Conservation (phyloP, 352 stramenopile genomes). For the Pythium graminicola region DNA sequence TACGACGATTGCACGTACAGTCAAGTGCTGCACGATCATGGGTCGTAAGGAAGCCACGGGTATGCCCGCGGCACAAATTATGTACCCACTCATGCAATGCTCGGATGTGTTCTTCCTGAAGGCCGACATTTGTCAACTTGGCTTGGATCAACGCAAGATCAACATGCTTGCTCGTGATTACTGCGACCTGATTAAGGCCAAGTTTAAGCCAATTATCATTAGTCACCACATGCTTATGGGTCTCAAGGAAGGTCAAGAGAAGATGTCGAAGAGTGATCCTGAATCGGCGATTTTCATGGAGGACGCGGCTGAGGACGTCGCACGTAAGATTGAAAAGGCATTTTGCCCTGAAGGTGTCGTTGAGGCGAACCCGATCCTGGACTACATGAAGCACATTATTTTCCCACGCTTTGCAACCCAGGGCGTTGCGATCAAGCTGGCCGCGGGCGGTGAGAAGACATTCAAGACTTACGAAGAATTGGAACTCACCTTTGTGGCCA, state of each 20-base stretch:
- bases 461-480: constrained; percentile 90
- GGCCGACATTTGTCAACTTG: constrained; percentile 98
- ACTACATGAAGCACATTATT: constrained; percentile 98
- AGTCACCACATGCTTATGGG: constrained; percentile 99
- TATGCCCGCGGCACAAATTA: constrained; percentile 93
- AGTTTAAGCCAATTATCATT: constrained; percentile 94
- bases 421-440: constrained; percentile 48
- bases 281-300: constrained; percentile 99
- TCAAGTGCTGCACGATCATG: constrained; percentile 99
- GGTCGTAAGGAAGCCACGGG: constrained; percentile 87
- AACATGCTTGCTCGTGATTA: constrained; percentile 99
- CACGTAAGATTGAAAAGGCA: constrained; percentile 98
- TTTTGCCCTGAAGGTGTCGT: constrained; percentile 92
- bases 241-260: constrained; percentile 97
- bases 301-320: constrained; percentile 90
- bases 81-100: constrained; percentile 99
- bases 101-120: constrained; percentile 99
- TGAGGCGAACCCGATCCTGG: constrained; percentile 93
- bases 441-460: constrained; percentile 46
- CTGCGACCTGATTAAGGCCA: constrained; percentile 93
- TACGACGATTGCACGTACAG: constrained; percentile 90
- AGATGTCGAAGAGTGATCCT: constrained; percentile 99
- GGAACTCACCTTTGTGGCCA: constrained; percentile 86
- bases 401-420: constrained; percentile 67
- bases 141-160: constrained; percentile 98